Evolutionary conservation across 2,329 filamentous ascomycete species (phyloP), one percentile per base, ranked within the genome.

Genomic region (Fusarium sacchari): DNA sequence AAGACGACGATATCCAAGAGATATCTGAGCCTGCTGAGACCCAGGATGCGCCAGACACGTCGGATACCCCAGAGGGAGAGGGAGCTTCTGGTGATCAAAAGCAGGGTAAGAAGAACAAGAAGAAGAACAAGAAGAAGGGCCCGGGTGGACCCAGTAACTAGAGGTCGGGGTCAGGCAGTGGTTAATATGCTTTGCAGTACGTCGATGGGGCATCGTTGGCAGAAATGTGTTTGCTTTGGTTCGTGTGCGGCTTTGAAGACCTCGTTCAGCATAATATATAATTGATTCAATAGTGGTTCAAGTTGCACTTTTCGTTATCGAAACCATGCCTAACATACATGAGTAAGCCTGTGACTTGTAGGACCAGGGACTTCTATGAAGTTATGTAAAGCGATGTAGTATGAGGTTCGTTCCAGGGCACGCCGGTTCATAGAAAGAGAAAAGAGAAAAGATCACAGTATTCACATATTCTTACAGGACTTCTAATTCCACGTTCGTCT

Each of bases 51-150:
- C 43, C 53, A 7, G 71, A 75, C 17, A 42, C 47, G 42, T 60
- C 74, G 7, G 70, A 75, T 39, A 57, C 52, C 17, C 64, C 44
- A 9, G 76, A 76, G 42, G 55, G 60, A 32, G 73, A 71, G 15
- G 60, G 63, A 18, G 52, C 63, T 32, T 67, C 72, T 7, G 59
- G 64, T 17, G 65, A 73, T n/a, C 69, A 65, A 47, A 78, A 78
- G 50, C 20, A 56, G 32, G 64, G 63, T 18, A 72, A 73, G 28
- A 79, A 78, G 60, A 77, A 75, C 28, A 77, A 78, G 46, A 79
- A 76, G 60, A 76, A 76, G 50, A 77, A 78, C 47, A 78, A 78
- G 66, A 79, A 79, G 72, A 75, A 77, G 60, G 76, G 74, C 10
- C 37, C 72, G 20, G 66, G 63, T 32, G 69, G 67, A 24, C 52